phyloP scores from a whole-genome alignment of 2,329 filamentous ascomycete genomes.

The Alternaria atra region DNA sequence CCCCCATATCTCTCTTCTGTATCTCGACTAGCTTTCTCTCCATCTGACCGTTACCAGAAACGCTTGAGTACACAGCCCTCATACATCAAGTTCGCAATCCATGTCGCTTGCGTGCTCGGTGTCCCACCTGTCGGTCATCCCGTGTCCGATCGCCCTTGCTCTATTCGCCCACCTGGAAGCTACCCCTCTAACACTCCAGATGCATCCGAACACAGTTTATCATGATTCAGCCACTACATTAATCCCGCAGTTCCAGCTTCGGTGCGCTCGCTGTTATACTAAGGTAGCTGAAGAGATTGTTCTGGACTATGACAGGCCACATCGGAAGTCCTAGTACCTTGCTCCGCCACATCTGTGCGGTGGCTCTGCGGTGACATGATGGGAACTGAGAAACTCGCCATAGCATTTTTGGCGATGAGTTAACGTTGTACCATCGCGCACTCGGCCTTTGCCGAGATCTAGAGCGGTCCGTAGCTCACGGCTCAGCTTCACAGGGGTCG shows the following conservation, averaged over 20 bases:
- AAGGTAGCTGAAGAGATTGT: background rate
- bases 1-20: background rate
- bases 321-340: background rate
- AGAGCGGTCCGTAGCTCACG: conserved; percentile 6
- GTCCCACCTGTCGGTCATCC: conserved; percentile 1
- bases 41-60: background rate
- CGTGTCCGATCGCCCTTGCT: conserved; percentile 1
- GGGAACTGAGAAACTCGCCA: background rate
- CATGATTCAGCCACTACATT: conserved; percentile 1
- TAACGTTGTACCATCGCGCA: background rate
- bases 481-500: conserved; percentile 13
- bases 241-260: background rate
- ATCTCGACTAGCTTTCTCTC: background rate
- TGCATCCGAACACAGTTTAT: background rate
- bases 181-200: conserved; percentile 2
- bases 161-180: background rate
- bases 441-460: conserved; percentile 8
- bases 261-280: background rate
- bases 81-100: background rate
- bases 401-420: background rate
- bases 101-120: conserved; percentile 1
- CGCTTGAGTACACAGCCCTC: background rate
- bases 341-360: background rate
- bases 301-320: background rate
- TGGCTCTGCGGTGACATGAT: conserved; percentile 1